These are phyloP conservation scores for Wickerhamiella siamensis DNA, from an alignment of 805 yeast species.

Conservation along the genomic window DNA sequence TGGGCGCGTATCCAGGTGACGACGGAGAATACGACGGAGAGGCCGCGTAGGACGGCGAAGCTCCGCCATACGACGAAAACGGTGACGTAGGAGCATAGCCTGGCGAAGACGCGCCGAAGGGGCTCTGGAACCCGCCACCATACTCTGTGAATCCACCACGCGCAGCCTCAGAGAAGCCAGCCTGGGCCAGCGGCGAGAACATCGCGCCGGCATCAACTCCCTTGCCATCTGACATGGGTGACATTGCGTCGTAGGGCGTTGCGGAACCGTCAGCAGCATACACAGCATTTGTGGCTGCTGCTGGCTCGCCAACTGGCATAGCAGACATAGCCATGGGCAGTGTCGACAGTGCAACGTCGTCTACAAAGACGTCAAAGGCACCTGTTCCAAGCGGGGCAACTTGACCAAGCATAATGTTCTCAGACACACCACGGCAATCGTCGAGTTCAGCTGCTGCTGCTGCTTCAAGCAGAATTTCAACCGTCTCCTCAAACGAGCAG, in stretches of 20 bases:
- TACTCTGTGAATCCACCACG: constrained; percentile 81
- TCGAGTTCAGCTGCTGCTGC: constrained; percentile 97
- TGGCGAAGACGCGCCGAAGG: constrained; percentile 38
- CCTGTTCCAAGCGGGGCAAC: constrained; percentile 99
- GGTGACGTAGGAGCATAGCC: constrained; percentile 68
- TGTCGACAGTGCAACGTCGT: constrained; percentile 66
- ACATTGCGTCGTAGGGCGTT: constrained; percentile 70
- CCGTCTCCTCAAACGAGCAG: constrained; percentile 98
- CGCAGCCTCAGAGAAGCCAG: constrained; percentile 59
- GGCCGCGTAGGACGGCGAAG: constrained; percentile 57
- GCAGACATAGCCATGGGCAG: constrained; percentile 37
- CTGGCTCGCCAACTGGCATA: constrained; percentile 29
- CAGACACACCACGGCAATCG: constrained; percentile 97
- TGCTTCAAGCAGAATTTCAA: constrained; percentile 91
- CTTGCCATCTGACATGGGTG: constrained; percentile 30
- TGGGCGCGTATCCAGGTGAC: constrained; percentile 53
- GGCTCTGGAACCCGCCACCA: constrained; percentile 51
- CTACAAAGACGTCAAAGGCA: constrained; percentile 87
- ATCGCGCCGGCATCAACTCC: constrained; percentile 45
- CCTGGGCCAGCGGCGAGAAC: constrained; percentile 84
- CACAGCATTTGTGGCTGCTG: constrained; percentile 24
- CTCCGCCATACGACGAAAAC: constrained; percentile 43
- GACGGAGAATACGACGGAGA: constrained; percentile 61
- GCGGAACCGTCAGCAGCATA: constrained; percentile 54
- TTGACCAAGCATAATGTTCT: constrained; percentile 94